Evolutionary conservation across 2,329 filamentous ascomycete species (phyloP).

Genomic region (Chaetomiaceae sp.): DNA sequence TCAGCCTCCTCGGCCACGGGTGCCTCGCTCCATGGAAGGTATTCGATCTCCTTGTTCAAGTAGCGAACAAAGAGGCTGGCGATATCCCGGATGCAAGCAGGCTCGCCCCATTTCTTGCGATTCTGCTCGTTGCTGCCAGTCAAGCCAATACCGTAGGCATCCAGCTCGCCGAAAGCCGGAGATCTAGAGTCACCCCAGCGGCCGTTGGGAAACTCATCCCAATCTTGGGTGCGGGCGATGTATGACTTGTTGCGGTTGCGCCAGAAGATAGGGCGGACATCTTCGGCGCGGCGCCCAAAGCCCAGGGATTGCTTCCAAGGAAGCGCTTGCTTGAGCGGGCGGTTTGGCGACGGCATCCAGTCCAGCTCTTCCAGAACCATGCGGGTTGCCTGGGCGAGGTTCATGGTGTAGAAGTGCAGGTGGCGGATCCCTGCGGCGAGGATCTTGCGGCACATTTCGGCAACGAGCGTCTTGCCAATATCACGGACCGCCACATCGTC

Average conservation of each 20-base stretch:
- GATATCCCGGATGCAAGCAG: conserved; percentile 73
- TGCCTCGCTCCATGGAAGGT: conserved; percentile 90
- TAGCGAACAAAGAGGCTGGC: conserved; percentile 81
- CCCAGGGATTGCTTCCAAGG: conserved; percentile 95
- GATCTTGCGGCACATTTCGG: conserved; percentile 84
- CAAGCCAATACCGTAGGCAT: conserved; percentile 88
- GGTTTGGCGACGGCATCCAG: conserved; percentile 71
- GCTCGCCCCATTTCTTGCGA: conserved; percentile 89
- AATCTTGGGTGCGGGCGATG: conserved; percentile 90
- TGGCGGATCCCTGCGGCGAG: conserved; percentile 78
- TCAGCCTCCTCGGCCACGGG: conserved; percentile 80
- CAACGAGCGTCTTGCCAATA: conserved; percentile 80
- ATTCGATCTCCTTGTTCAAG: conserved; percentile 72
- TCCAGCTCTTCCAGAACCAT: conserved; percentile 90
- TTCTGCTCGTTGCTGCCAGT: conserved; percentile 96
- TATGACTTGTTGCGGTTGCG: conserved; percentile 95
- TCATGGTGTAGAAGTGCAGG: conserved; percentile 99
- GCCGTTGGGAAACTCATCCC: conserved; percentile 98
- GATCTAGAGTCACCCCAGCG: conserved; percentile 97
- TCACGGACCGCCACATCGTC: conserved; percentile 91
- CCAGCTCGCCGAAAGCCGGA: conserved; percentile 91
- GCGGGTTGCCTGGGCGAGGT: conserved; percentile 86
- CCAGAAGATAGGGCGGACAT: conserved; percentile 98
- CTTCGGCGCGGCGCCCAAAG: conserved; percentile 82
- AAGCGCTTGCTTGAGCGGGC: conserved; percentile 80